phyloP scores from a whole-genome alignment of 2,329 filamentous ascomycete species.

The Exophiala calicioides region DNA sequence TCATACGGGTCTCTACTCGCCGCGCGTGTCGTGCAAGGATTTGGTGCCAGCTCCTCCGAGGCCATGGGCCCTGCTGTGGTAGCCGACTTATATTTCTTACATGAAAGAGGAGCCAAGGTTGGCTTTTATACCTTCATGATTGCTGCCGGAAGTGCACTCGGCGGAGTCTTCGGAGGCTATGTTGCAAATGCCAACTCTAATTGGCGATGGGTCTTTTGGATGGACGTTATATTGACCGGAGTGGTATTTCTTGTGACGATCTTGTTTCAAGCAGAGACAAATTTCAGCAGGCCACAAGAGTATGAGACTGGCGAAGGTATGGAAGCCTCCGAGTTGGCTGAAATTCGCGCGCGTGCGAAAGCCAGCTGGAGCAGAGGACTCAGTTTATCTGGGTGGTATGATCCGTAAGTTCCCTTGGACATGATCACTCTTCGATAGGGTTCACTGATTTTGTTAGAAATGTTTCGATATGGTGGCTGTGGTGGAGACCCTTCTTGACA shows the following conservation, averaged over 20 bases:
- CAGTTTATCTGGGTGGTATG: conserved; percentile 5
- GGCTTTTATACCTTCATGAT: conserved; percentile 7
- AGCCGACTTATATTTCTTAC: too few relatives aligned
- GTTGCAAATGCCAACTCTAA: not conserved
- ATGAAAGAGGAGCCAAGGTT: too few relatives aligned
- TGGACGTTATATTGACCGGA: conserved; percentile 5
- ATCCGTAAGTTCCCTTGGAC: too few relatives aligned
- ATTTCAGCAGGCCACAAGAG: conserved; percentile 4
- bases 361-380: not conserved
- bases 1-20: conserved; percentile 4
- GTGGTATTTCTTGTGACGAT: conserved; percentile 2
- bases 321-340: not conserved
- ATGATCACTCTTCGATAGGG: too few relatives aligned
- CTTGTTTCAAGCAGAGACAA: conserved; percentile 8
- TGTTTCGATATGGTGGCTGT: conserved; percentile 11
- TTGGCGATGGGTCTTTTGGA: conserved; percentile 8
- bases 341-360: not conserved
- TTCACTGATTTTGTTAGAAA: not conserved
- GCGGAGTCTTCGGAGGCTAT: conserved; percentile 6
- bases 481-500: not conserved
- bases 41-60: conserved; percentile 7
- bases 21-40: conserved; percentile 7
- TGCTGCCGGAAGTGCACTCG: conserved; percentile 1
- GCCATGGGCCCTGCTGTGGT: too few relatives aligned
- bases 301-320: conserved; percentile 1